Conservation (phyloP, 163 green algal species). For the Botryococcus braunii region DNA sequence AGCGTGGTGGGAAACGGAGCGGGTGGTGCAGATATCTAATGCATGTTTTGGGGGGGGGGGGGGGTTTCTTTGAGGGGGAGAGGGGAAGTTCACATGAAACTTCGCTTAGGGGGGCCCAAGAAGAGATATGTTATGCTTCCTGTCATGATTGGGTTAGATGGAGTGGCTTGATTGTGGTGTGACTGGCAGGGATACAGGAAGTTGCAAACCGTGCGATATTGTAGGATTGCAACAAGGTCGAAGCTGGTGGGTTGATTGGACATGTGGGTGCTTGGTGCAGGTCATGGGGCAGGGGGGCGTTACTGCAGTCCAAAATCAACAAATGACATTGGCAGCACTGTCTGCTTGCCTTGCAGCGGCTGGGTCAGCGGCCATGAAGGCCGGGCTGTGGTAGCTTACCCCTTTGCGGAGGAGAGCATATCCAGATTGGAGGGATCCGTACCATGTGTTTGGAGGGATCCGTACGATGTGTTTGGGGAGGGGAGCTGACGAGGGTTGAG, state of each 20-base stretch:
- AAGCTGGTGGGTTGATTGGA: slow-evolving; percentile 41
- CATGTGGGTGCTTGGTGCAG: slow-evolving; percentile 50
- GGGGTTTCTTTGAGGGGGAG: too few relatives aligned
- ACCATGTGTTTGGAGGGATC: too few relatives aligned
- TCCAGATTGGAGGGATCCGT: too few relatives aligned
- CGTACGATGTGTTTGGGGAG: too few relatives aligned
- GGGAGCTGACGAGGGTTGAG: too few relatives aligned
- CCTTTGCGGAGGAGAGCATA: too few relatives aligned
- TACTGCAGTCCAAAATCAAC: slow-evolving; percentile 54
- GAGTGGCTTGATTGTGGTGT: background rate
- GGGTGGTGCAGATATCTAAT: too few relatives aligned
- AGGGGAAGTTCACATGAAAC: too few relatives aligned
- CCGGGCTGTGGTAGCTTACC: too few relatives aligned
- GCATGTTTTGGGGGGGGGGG: too few relatives aligned
- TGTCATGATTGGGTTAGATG: background rate
- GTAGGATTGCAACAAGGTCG: slow-evolving; percentile 38
- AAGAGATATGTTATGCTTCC: background rate
- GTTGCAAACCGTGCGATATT: background rate
- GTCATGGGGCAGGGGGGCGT: slow-evolving; percentile 56
- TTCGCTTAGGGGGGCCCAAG: too few relatives aligned
- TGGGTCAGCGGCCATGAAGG: slow-evolving; percentile 62
- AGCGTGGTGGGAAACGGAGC: too few relatives aligned
- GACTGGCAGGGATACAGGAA: background rate
- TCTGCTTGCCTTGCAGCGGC: slow-evolving; percentile 68
- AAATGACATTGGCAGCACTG: slow-evolving; percentile 58